These are phyloP conservation scores for Symbiotaphrina buchneri DNA, from an alignment of 495 filamentous ascomycete species.

Conservation along the genomic window DNA sequence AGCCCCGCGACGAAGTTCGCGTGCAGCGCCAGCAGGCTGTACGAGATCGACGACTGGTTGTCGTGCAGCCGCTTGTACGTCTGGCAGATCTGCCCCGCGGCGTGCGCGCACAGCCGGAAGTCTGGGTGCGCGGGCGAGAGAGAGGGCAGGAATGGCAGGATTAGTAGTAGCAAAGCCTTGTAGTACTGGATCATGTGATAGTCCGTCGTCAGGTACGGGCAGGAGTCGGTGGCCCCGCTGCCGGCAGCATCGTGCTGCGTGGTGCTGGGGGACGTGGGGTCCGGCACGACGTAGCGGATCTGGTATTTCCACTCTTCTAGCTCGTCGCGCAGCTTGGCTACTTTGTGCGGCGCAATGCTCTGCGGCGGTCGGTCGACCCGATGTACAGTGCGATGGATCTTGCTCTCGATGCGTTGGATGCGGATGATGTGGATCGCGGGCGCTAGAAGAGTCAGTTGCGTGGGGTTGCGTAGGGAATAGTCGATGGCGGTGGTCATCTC, in stretches of 20 bases:
- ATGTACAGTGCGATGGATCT: conserved; percentile 30
- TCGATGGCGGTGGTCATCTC: conserved; percentile 15
- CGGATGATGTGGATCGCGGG: conserved; percentile 25
- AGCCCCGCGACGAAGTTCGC: conserved; percentile 31
- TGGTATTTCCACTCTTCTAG: conserved; percentile 26
- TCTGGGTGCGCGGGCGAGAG: conserved; percentile 25
- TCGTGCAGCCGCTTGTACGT: conserved; percentile 28
- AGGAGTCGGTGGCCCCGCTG: too few species aligned
- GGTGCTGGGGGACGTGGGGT: too few species aligned
- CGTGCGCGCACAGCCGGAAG: conserved; percentile 24
- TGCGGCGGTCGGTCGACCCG: conserved; percentile 24
- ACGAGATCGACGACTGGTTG: conserved; percentile 24
- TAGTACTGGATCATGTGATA: conserved; percentile 29
- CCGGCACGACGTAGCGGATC: conserved; percentile 16
- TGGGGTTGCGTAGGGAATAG: conserved; percentile 13
- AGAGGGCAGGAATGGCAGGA: conserved; percentile 26
- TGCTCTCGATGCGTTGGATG: conserved; percentile 26
- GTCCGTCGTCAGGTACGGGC: too few species aligned
- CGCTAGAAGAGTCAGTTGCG: conserved; percentile 19
- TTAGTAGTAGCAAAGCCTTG: conserved; percentile 23
- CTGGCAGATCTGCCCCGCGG: conserved; percentile 28
- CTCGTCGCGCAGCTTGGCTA: conserved; percentile 23
- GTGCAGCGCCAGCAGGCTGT: conserved; percentile 30
- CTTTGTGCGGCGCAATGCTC: conserved; percentile 21
- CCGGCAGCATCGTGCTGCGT: too few species aligned